Conservation (phyloP, 2,329 filamentous ascomycete species). For the Penicillium sp. region DNA sequence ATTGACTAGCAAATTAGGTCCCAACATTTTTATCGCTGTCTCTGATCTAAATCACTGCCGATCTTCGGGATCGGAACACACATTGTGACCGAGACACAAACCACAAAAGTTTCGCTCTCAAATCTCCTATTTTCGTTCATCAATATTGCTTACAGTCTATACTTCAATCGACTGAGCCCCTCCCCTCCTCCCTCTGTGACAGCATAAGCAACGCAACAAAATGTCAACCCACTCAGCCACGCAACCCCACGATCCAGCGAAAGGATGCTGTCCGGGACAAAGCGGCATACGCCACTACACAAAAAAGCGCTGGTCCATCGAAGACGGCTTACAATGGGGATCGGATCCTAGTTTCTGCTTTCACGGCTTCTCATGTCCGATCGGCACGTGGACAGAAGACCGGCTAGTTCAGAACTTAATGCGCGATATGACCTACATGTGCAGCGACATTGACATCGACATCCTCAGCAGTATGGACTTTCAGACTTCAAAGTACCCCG, state of each 20-base stretch:
- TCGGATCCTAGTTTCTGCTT: slow-evolving; percentile 24
- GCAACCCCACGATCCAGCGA: not conserved
- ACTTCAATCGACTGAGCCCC: no score
- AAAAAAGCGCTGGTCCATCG: not conserved
- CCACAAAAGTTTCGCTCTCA: not conserved
- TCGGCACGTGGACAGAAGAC: slow-evolving; percentile 24
- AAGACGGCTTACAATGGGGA: slow-evolving; percentile 22
- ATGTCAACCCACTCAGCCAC: not conserved
- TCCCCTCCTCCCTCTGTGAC: not conserved
- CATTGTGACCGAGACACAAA: not conserved
- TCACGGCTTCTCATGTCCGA: slow-evolving; percentile 21
- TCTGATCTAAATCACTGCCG: not conserved
- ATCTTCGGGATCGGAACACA: not conserved
- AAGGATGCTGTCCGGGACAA: slow-evolving; percentile 1
- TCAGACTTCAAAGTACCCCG: not conserved
- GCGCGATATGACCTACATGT: slow-evolving; percentile 20
- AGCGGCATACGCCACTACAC: slow-evolving; percentile 2
- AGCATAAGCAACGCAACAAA: not conserved
- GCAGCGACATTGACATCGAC: slow-evolving; percentile 10
- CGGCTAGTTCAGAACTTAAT: slow-evolving; percentile 18
- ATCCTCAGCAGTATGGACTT: not conserved
- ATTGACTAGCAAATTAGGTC: not conserved
- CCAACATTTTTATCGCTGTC: not conserved
- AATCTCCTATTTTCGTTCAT: not conserved
- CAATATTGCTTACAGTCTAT: not conserved